Evolutionary conservation across 208 protist species (phyloP).

Genomic region (Acanthamoeba divionensis): DNA sequence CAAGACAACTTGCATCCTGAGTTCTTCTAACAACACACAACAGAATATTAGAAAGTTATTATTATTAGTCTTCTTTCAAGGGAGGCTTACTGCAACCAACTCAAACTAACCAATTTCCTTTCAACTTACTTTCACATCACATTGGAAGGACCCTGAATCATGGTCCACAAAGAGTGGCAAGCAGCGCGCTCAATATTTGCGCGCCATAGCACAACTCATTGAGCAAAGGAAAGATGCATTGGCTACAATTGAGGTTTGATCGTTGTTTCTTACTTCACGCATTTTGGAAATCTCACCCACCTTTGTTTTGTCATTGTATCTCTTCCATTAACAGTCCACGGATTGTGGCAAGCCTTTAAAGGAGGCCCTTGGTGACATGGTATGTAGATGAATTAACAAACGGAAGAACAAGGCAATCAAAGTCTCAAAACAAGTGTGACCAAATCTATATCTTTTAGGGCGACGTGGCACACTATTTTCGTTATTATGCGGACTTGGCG

Average conservation of each 20-base stretch:
- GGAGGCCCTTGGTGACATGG: background rate
- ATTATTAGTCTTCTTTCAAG: background rate
- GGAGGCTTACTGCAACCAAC: background rate
- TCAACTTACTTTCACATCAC: too few relatives aligned
- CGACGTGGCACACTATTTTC: background rate
- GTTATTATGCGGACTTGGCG: slow-evolving; percentile 22
- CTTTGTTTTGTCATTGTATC: background rate
- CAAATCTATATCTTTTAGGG: too few relatives aligned
- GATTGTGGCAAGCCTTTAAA: slow-evolving; percentile 6
- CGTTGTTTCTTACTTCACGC: background rate
- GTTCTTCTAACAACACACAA: too few relatives aligned
- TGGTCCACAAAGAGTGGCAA: background rate
- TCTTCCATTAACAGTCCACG: background rate
- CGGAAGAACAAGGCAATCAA: too few relatives aligned
- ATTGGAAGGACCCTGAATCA: background rate
- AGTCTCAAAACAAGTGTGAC: too few relatives aligned
- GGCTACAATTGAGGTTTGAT: background rate
- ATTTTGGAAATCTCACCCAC: background rate
- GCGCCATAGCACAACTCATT: background rate
- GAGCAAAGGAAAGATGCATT: background rate
- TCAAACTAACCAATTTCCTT: background rate
- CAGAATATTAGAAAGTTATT: background rate
- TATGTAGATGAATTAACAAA: too few relatives aligned
- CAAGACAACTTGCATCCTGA: too few relatives aligned
- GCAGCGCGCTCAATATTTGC: background rate